These are phyloP conservation scores for Dendryphion nanum DNA, from an alignment of 2,329 filamentous ascomycete species.

Conservation along the genomic window DNA sequence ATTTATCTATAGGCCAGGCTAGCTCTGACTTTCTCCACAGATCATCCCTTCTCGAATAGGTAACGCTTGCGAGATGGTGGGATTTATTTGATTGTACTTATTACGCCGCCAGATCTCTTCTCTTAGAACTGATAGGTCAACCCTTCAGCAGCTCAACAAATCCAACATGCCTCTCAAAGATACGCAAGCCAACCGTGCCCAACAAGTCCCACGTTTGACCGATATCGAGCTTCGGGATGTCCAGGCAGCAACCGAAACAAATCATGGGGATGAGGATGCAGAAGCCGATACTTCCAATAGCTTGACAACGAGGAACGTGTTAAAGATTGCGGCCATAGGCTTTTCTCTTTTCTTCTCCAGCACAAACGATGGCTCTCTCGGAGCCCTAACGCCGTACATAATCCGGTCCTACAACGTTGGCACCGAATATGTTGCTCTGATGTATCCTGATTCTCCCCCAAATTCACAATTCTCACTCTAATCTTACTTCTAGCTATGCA, in stretches of 20 bases:
- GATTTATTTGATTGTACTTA: no score
- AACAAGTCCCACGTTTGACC: no score
- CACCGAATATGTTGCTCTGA: constrained; percentile 45
- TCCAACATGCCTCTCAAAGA: no score
- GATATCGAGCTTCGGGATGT: constrained; percentile 3
- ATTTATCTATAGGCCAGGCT: no score
- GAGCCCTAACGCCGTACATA: constrained; percentile 63
- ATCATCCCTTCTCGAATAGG: not conserved
- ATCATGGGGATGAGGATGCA: no score
- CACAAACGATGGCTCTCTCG: constrained; percentile 63
- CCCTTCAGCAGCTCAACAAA: no score
- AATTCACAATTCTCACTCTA: no score
- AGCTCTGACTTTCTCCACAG: not conserved
- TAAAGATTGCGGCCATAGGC: constrained; percentile 15
- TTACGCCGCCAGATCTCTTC: no score
- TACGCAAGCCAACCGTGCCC: no score
- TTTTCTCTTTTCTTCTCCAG: constrained; percentile 67
- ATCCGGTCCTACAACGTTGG: constrained; percentile 56
- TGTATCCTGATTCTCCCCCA: no score
- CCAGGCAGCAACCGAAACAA: not conserved
- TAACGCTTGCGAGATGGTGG: no score
- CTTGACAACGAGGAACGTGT: constrained; percentile 1
- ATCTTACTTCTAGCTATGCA: constrained; percentile 20
- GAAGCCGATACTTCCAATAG: not conserved
- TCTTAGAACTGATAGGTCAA: no score